phyloP scores from a whole-genome alignment of 2,329 filamentous ascomycete genomes.

The Colletotrichum spaethianum region DNA sequence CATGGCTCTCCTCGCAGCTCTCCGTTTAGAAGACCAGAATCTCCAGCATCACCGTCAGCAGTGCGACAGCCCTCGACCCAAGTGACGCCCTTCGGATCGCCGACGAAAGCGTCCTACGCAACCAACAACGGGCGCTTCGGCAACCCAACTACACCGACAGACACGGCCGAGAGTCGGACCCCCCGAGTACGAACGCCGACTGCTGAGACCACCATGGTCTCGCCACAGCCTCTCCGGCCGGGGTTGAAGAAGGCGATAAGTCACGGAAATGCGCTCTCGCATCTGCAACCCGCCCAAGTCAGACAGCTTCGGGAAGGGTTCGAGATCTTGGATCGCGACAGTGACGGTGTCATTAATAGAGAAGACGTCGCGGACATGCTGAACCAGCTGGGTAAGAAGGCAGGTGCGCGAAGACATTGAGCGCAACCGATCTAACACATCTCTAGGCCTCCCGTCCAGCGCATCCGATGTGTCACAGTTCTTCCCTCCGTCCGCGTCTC shows the following conservation, averaged over 20 bases:
- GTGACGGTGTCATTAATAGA: slow-evolving; percentile 84
- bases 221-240: slow-evolving; percentile 51
- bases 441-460: slow-evolving; percentile 79
- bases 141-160: slow-evolving; percentile 59
- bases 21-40: slow-evolving; percentile 74
- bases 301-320: slow-evolving; percentile 93
- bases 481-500: slow-evolving; percentile 81
- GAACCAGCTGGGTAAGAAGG: slow-evolving; percentile 78
- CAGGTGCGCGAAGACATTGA: too few species aligned
- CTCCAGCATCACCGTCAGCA: slow-evolving; percentile 75
- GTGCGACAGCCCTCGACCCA: slow-evolving; percentile 67
- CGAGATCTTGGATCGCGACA: slow-evolving; percentile 91
- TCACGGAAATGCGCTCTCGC: slow-evolving; percentile 73
- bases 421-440: slow-evolving; percentile 32
- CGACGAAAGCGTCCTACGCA: slow-evolving; percentile 60
- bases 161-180: slow-evolving; percentile 55
- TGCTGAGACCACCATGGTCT: slow-evolving; percentile 53
- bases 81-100: slow-evolving; percentile 72
- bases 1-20: slow-evolving; percentile 79
- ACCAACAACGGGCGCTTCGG: slow-evolving; percentile 50
- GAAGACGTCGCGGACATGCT: slow-evolving; percentile 92
- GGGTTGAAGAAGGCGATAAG: slow-evolving; percentile 54
- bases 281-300: slow-evolving; percentile 85
- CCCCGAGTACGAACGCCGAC: slow-evolving; percentile 49
- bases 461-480: slow-evolving; percentile 81